Conservation (phyloP, 768 basidiomycete species). For the Psilocybe subaeruginosa region DNA sequence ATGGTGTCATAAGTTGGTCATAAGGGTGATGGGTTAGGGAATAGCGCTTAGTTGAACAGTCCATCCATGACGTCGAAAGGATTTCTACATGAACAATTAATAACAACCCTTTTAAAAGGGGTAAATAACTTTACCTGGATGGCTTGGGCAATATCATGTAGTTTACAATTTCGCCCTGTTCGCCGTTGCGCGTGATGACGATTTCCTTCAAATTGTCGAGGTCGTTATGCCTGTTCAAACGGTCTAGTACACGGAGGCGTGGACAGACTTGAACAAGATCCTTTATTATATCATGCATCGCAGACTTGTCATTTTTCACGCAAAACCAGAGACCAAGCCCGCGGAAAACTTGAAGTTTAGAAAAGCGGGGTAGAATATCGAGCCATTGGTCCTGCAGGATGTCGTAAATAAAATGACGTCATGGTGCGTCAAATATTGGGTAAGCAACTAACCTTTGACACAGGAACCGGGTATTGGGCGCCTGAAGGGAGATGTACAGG, state of each 20-base stretch:
- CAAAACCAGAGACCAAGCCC: slow-evolving; percentile 46
- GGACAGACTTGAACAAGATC: slow-evolving; percentile 42
- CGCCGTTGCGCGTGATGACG: slow-evolving; percentile 36
- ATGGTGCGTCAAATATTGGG: neutral
- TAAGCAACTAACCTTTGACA: slow-evolving; percentile 29
- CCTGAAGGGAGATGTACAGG: slow-evolving; percentile 21
- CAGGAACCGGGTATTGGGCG: slow-evolving; percentile 23
- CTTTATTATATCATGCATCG: slow-evolving; percentile 45
- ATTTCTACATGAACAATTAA: slow-evolving; percentile 13
- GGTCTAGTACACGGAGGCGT: slow-evolving; percentile 44
- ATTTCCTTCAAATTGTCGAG: slow-evolving; percentile 38
- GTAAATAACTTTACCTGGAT: slow-evolving; percentile 25
- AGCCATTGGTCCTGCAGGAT: slow-evolving; percentile 39
- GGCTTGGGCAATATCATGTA: slow-evolving; percentile 35
- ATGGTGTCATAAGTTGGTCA: neutral
- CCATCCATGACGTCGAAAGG: slow-evolving; percentile 29
- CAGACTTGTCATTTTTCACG: slow-evolving; percentile 33
- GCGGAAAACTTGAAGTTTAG: slow-evolving; percentile 45
- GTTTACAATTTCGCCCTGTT: slow-evolving; percentile 30
- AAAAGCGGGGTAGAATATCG: slow-evolving; percentile 41
- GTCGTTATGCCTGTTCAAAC: slow-evolving; percentile 36
- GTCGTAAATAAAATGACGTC: neutral
- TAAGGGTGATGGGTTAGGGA: neutral
- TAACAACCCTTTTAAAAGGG: neutral
- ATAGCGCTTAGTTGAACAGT: slow-evolving; percentile 22